phyloP scores from a whole-genome alignment of 2,329 filamentous ascomycete species.

The Amauroascus niger region DNA sequence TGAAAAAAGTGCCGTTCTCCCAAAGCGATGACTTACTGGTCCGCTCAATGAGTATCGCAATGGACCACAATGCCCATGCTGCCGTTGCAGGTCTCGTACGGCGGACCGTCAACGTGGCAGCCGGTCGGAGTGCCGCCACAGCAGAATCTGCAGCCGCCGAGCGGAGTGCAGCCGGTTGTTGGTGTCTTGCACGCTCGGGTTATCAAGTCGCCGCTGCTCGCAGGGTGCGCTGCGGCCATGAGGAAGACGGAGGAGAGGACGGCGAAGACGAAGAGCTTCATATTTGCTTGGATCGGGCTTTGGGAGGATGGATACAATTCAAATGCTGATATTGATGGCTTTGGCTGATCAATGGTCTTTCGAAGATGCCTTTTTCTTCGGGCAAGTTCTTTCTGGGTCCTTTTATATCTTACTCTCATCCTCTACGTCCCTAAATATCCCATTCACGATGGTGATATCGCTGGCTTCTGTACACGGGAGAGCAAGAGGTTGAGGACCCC shows the following conservation, averaged over 20 bases:
- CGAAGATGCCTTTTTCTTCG: not conserved
- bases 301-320: not conserved
- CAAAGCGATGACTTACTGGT: not conserved
- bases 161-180: not conserved
- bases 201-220: not conserved
- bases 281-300: not conserved
- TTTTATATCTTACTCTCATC: conserved; percentile 1
- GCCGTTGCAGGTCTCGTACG: conserved; percentile 5
- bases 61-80: conserved; percentile 4
- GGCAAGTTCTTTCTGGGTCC: not conserved
- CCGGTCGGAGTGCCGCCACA: not conserved
- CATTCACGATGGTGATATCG: not conserved
- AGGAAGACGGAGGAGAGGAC: conserved; percentile 3
- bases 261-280: conserved; percentile 7
- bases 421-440: not conserved
- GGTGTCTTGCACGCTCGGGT: not conserved
- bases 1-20: not conserved
- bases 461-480: not conserved
- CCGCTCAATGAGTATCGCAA: conserved; percentile 8
- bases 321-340: too few relatives aligned
- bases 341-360: not conserved
- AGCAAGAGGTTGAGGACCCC: conserved; percentile 1
- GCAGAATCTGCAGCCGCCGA: conserved; percentile 7
- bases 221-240: conserved; percentile 1
- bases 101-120: conserved; percentile 7